A percentile compares a stretch with the other conserved stretches of the same genome.
phyloP scores from a whole-genome alignment of 768 basidiomycete genomes.

The Dentipellis sp. region DNA sequence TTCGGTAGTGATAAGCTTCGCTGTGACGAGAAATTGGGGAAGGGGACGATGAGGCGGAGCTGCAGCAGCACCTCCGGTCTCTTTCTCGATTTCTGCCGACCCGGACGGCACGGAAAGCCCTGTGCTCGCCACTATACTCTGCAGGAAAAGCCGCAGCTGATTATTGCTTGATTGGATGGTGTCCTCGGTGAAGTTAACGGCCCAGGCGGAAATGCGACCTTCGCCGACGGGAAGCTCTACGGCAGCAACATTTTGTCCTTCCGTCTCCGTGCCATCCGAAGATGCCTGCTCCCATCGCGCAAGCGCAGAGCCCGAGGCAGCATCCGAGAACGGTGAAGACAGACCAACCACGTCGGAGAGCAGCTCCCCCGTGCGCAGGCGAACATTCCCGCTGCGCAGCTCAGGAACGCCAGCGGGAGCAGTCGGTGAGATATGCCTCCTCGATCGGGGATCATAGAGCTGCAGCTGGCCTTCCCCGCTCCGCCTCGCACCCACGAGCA shows the following conservation, averaged over 20 bases:
- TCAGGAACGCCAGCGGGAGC: background rate
- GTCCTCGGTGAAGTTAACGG: background rate
- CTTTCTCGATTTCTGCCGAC: background rate
- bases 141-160: background rate
- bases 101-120: background rate
- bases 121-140: background rate
- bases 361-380: background rate
- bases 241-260: background rate
- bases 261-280: background rate
- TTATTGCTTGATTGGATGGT: background rate
- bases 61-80: background rate
- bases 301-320: background rate
- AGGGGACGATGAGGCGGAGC: conserved; percentile 22
- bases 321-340: background rate
- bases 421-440: background rate
- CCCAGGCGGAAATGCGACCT: background rate
- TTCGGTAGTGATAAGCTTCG: conserved; percentile 31
- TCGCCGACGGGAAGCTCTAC: background rate
- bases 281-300: background rate
- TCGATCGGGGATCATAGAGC: conserved; percentile 30
- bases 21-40: conserved; percentile 51
- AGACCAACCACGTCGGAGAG: background rate
- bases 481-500: conserved; percentile 11
- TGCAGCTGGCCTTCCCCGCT: conserved; percentile 22
- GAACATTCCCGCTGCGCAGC: background rate